phyloP scores from a whole-genome alignment of 2,329 filamentous ascomycete species.

The Venturia pyrina region DNA sequence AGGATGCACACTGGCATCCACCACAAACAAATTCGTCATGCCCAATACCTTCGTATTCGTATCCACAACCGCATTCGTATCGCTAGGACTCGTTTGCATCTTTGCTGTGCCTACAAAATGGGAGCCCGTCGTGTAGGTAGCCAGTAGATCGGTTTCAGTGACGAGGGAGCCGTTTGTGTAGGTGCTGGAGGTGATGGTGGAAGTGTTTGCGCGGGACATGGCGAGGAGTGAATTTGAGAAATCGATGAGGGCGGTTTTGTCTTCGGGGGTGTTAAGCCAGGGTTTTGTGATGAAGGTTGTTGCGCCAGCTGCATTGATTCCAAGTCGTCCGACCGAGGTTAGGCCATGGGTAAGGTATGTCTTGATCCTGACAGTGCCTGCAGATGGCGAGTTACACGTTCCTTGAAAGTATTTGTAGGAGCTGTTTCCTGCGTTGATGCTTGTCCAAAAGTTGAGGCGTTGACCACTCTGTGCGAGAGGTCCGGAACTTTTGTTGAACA shows the following conservation, averaged over 20 bases:
- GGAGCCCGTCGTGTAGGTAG: neutral
- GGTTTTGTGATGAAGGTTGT: conserved; percentile 6
- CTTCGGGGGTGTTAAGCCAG: conserved; percentile 3
- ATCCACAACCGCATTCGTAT: conserved; percentile 7
- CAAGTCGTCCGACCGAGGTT: neutral
- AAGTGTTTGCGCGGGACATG: neutral
- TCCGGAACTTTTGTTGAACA: neutral
- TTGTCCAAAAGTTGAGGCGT: neutral
- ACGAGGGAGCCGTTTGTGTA: neutral
- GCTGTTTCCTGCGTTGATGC: neutral
- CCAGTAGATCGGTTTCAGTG: neutral
- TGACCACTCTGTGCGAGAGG: neutral
- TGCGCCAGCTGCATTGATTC: neutral
- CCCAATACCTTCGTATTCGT: conserved; percentile 21
- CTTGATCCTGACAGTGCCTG: neutral
- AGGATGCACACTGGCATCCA: conserved; percentile 27
- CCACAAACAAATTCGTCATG: conserved; percentile 25
- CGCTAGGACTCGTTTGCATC: neutral
- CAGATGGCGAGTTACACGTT: neutral
- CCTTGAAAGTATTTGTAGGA: neutral
- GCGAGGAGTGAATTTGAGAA: neutral
- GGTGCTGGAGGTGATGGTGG: neutral
- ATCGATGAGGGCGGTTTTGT: neutral
- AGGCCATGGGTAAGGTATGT: neutral
- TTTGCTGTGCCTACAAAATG: conserved; percentile 3